phyloP scores from a whole-genome alignment of 2,329 filamentous ascomycete genomes.

The Dryadomyces sulphureus region DNA sequence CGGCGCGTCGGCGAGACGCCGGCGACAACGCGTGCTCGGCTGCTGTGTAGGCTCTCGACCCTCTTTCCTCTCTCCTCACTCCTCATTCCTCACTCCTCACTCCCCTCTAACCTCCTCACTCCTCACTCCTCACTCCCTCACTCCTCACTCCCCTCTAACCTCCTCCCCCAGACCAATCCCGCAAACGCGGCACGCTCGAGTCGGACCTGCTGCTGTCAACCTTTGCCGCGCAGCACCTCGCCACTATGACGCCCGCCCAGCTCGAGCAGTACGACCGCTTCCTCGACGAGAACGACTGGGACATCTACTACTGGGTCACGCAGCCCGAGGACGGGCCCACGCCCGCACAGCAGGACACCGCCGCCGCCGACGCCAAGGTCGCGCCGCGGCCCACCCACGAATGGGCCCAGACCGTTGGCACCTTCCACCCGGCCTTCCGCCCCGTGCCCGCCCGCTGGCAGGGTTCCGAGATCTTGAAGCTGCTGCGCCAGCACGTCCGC shows the following conservation, averaged over 20 bases:
- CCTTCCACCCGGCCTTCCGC: constrained; percentile 84
- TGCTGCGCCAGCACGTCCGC: constrained; percentile 71
- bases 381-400: constrained; percentile 45
- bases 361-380: background rate
- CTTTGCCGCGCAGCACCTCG: constrained; percentile 71
- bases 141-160: background rate
- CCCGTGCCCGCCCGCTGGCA: constrained; percentile 80
- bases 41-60: constrained; percentile 40
- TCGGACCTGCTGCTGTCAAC: constrained; percentile 92
- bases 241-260: constrained; percentile 55
- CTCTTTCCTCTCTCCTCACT: constrained; percentile 6
- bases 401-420: constrained; percentile 93
- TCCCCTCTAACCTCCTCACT: constrained; percentile 7
- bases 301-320: constrained; percentile 99
- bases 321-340: constrained; percentile 39
- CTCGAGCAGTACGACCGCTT: constrained; percentile 79
- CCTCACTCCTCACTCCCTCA: constrained; percentile 4
- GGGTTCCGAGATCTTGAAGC: constrained; percentile 60
- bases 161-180: constrained; percentile 65
- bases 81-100: constrained; percentile 4
- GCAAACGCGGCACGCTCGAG: constrained; percentile 91
- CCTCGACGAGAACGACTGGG: constrained; percentile 99
- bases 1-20: constrained; percentile 70
- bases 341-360: constrained; percentile 17
- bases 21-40: constrained; percentile 73